A percentile compares a stretch with the other conserved stretches of the same genome.
Evolutionary conservation across 129 eudicot species (phyloP).

Genomic region (Lactuca saligna): DNA sequence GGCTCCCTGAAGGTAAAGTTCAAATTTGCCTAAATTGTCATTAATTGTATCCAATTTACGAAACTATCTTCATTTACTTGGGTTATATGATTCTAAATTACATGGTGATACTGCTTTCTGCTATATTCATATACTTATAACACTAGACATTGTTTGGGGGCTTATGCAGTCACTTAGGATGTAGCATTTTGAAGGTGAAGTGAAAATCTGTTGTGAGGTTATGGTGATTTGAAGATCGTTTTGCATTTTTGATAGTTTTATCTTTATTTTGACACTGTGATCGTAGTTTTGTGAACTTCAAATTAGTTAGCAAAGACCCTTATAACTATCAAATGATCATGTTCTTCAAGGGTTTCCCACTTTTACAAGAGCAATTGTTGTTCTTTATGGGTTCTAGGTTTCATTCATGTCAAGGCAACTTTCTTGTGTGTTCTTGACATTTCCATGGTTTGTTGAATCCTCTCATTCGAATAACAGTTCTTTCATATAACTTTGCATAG

Average conservation of each 20-base stretch:
- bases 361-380: not conserved
- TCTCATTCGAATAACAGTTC: not conserved
- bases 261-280: constrained; percentile 13
- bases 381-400: not conserved
- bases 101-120: not conserved
- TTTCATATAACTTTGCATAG: constrained; percentile 1
- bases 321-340: not conserved
- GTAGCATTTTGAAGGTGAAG: not conserved
- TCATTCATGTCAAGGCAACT: not conserved
- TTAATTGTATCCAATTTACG: not conserved
- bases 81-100: not conserved
- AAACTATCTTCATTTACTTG: not conserved
- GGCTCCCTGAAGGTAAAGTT: constrained; percentile 78
- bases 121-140: constrained; percentile 9
- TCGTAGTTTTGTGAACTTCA: not conserved
- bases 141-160: not conserved
- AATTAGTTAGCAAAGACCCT: not conserved
- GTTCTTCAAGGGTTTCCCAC: not conserved
- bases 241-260: not conserved
- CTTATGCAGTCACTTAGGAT: not conserved
- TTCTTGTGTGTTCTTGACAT: not conserved
- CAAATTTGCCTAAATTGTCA: not conserved
- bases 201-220: not conserved
- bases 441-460: not conserved
- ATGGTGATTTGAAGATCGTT: not conserved